Conservation (phyloP, 2,329 filamentous ascomycete genomes). For the Arthrobotrys conoides region DNA sequence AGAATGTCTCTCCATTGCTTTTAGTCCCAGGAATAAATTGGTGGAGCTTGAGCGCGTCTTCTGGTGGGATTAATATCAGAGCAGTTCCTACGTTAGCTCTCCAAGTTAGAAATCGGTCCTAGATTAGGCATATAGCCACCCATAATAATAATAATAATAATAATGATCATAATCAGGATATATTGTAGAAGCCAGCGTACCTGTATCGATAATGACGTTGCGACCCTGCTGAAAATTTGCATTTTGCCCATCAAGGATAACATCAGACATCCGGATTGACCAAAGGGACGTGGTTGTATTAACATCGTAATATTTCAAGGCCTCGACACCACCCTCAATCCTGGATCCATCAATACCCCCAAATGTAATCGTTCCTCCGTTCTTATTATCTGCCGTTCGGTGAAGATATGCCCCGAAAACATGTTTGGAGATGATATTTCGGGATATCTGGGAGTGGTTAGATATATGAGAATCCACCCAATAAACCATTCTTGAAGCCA, state of each 20-base stretch:
- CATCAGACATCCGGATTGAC: constrained; percentile 79
- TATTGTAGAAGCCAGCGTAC: constrained; percentile 77
- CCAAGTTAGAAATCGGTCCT: neutral
- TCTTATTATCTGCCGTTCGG: constrained; percentile 75
- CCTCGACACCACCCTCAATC: constrained; percentile 74
- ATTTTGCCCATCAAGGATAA: constrained; percentile 74
- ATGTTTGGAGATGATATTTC: constrained; percentile 33
- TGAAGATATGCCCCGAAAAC: constrained; percentile 70
- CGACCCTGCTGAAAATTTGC: constrained; percentile 70
- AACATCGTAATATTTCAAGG: constrained; percentile 76
- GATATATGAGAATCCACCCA: neutral
- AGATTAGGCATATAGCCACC: neutral
- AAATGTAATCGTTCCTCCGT: constrained; percentile 83
- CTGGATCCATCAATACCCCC: constrained; percentile 77
- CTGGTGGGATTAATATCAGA: constrained; percentile 76
- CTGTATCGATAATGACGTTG: constrained; percentile 78
- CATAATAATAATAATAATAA: too few relatives aligned
- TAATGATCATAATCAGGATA: too few relatives aligned
- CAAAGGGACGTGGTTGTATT: constrained; percentile 74
- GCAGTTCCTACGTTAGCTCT: constrained; percentile 50
- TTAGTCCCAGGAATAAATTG: constrained; percentile 75
- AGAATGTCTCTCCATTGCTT: constrained; percentile 75
- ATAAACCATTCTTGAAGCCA: neutral
- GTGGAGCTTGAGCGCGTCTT: constrained; percentile 78
- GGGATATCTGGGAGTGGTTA: constrained; percentile 18